Evolutionary conservation across 306 rosid species (phyloP).

Genomic region (Hippophae tibetana): DNA sequence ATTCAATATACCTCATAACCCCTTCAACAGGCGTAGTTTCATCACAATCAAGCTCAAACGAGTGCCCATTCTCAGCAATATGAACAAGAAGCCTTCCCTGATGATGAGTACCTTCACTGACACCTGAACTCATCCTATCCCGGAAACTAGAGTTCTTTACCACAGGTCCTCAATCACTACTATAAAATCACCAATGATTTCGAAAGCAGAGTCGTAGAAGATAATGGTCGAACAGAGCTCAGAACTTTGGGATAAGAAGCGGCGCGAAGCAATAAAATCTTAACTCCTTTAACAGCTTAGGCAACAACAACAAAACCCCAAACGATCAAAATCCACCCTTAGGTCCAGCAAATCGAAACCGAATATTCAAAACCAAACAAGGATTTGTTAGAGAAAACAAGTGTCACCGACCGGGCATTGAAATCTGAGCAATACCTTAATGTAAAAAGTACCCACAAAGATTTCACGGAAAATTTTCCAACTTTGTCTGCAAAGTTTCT

Average conservation of each 20-base stretch:
- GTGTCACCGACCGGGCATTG: slow-evolving; percentile 18
- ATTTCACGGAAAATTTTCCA: slow-evolving; percentile 15
- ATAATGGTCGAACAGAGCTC: slow-evolving; percentile 18
- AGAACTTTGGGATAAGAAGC: slow-evolving; percentile 16
- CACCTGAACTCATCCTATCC: slow-evolving; percentile 65
- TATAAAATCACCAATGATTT: slow-evolving; percentile 17
- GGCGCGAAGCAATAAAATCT: slow-evolving; percentile 22
- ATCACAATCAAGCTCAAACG: slow-evolving; percentile 59
- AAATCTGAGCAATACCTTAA: slow-evolving; percentile 15
- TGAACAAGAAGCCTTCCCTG: slow-evolving; percentile 65
- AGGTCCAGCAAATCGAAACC: slow-evolving; percentile 15
- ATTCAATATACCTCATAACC: slow-evolving; percentile 58
- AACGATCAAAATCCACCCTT: slow-evolving; percentile 16
- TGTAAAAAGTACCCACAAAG: slow-evolving; percentile 13
- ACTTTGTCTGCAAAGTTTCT: slow-evolving; percentile 22
- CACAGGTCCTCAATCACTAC: slow-evolving; percentile 22
- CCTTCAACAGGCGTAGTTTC: slow-evolving; percentile 61
- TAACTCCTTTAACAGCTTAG: slow-evolving; percentile 7
- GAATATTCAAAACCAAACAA: slow-evolving; percentile 9
- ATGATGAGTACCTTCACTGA: slow-evolving; percentile 36
- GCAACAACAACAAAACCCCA: slow-evolving; percentile 16
- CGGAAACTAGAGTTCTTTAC: slow-evolving; percentile 13
- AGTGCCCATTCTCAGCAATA: slow-evolving; percentile 86
- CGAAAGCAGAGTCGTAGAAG: slow-evolving; percentile 4
- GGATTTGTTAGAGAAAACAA: slow-evolving; percentile 2